Conservation (phyloP, 495 filamentous ascomycete genomes). For the Collariella sp. region DNA sequence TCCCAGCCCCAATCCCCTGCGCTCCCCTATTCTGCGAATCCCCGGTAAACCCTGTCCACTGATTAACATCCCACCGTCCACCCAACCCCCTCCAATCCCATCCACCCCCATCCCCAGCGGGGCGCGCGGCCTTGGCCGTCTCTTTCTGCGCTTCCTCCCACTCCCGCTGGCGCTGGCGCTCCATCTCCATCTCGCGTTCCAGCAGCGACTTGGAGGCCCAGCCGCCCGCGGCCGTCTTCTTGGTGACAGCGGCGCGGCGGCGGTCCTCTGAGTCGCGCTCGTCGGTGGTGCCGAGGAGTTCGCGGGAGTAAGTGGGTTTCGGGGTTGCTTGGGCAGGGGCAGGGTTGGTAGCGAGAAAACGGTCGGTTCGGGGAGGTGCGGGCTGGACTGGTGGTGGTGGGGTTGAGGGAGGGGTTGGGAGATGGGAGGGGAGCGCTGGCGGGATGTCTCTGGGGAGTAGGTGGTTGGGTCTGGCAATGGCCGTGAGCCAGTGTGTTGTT, state of each 20-base stretch:
- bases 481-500: conserved; percentile 24
- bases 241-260: conserved; percentile 52
- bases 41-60: conserved; percentile 74
- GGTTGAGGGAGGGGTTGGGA: conserved; percentile 23
- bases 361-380: conserved; percentile 35
- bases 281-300: conserved; percentile 43
- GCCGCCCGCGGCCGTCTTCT: conserved; percentile 62
- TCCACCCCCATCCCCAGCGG: conserved; percentile 40
- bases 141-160: conserved; percentile 90
- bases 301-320: conserved; percentile 47
- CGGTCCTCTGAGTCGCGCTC: conserved; percentile 64
- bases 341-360: conserved; percentile 35
- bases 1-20: conserved; percentile 61
- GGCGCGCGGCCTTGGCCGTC: conserved; percentile 47
- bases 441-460: conserved; percentile 19
- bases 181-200: conserved; percentile 92
- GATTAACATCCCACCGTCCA: conserved; percentile 75
- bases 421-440: conserved; percentile 8
- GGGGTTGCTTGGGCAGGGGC: conserved; percentile 27
- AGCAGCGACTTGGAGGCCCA: conserved; percentile 77
- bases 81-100: conserved; percentile 47
- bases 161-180: conserved; percentile 83
- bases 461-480: conserved; percentile 28
- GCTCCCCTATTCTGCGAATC: conserved; percentile 71
- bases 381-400: conserved; percentile 23